Evolutionary conservation across 192 early-diverging fungal genomes (phyloP).

Genomic region (Podila minutissima): DNA sequence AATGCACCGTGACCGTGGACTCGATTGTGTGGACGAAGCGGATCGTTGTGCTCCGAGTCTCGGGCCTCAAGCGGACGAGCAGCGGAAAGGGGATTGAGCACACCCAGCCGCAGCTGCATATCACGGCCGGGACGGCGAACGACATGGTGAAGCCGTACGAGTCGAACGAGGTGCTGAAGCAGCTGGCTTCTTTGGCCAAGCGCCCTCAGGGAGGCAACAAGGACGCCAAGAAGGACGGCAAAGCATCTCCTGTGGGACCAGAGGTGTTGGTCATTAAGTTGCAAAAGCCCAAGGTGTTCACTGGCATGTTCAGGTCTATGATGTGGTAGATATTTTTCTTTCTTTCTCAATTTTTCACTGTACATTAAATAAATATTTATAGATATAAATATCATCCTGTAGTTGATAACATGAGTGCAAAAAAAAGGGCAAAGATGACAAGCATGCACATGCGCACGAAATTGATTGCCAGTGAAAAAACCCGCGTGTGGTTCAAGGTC

Average conservation of each 20-base stretch:
- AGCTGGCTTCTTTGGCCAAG: constrained; percentile 1
- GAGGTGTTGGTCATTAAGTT: constrained; percentile 30
- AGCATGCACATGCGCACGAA: too few species aligned
- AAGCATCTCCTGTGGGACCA: background rate
- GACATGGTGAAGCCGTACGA: constrained; percentile 50
- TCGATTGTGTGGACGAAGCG: constrained; percentile 62
- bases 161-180: constrained; percentile 47
- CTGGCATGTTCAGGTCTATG: constrained; percentile 23
- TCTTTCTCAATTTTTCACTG: background rate
- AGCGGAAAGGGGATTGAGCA: constrained; percentile 16
- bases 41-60: constrained; percentile 44
- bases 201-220: background rate
- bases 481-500: too few species aligned
- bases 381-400: background rate
- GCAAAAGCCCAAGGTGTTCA: constrained; percentile 10
- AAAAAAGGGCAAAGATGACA: too few species aligned
- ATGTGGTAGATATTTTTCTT: constrained; percentile 14
- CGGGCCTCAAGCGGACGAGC: constrained; percentile 11
- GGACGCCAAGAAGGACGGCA: background rate
- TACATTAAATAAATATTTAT: background rate
- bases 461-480: too few species aligned
- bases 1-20: constrained; percentile 49
- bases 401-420: too few species aligned
- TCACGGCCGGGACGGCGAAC: constrained; percentile 54
- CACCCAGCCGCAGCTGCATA: constrained; percentile 30